Evolutionary conservation across 140 eudicot species (phyloP), one percentile per base, ranked within the genome.

Genomic region (Ambrosia hybrid): DNA sequence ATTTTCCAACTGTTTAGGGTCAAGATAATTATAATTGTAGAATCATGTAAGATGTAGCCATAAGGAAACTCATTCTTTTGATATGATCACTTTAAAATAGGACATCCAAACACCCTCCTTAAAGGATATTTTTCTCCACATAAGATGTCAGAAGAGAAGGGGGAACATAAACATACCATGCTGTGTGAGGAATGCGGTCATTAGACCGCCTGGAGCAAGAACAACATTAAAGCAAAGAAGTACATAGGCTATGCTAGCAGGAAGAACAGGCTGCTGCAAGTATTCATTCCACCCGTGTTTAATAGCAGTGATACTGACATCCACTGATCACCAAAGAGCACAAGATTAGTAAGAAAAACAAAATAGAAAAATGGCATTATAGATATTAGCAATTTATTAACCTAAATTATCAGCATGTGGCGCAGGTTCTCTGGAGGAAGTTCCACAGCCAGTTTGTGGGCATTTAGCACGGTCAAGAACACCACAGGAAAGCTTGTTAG

Each of bases 211-310:
- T 34, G 99, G 99, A 55, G 97, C 91, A 41, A 94, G 86, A 71
- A 89, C 94, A 45, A 86, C 89, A 71, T 94, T 94, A 77, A 88
- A 94, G 83, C 84, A 87, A 71, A 94, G 94, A 75, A 94, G 90
- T 61, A 94, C 99, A 78, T 88, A 94, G 55, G 99, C 99, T 70
- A 94, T 78, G 88, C 99, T 94, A 55, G 99, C 99, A 0, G 99
- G 99, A 77, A 94, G 97, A 84, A 94, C 95, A 74, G 99, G 99
- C 87, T 88, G 99, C 83, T 88, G 83, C 75, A 94, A 71, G 83
- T 94, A 94, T 80, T 94, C 99, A 73, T 81, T 37, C 99, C 94
- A 90, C 49, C 99, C 99, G 66, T 90, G 84, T 85, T 81, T 88
- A 55, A 94, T 86, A 57, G 97, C 85, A 70, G 73, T 84, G 71